Evolutionary conservation across 2,329 filamentous ascomycete genomes (phyloP).

Genomic region (Aspergillus ochraceoroseus): DNA sequence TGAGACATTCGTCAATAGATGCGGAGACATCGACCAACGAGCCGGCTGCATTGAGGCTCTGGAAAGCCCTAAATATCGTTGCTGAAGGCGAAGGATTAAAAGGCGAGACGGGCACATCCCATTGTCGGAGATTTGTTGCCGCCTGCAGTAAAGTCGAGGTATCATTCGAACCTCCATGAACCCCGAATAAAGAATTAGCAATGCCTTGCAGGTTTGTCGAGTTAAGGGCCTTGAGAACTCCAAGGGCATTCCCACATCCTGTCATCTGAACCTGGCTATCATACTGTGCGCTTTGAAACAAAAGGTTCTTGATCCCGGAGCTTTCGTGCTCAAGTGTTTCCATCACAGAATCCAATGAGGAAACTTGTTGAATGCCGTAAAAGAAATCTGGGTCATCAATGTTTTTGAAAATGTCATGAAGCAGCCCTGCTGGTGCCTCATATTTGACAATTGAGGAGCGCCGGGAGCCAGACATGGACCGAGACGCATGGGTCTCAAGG

Average conservation of each 20-base stretch:
- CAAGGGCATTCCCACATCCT: slow-evolving; percentile 58
- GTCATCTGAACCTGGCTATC: slow-evolving; percentile 70
- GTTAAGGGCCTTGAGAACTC: slow-evolving; percentile 71
- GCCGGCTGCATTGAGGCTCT: slow-evolving; percentile 66
- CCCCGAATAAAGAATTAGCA: slow-evolving; percentile 71
- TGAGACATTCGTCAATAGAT: slow-evolving; percentile 58
- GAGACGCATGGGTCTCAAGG: slow-evolving; percentile 65
- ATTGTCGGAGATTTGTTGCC: slow-evolving; percentile 78
- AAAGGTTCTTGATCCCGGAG: slow-evolving; percentile 77
- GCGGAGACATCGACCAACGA: slow-evolving; percentile 52
- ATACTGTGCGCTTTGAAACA: slow-evolving; percentile 85
- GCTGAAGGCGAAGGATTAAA: slow-evolving; percentile 59
- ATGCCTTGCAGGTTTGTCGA: slow-evolving; percentile 79
- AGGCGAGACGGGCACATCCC: slow-evolving; percentile 76
- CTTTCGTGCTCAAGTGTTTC: slow-evolving; percentile 83
- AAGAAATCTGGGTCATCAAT: slow-evolving; percentile 96
- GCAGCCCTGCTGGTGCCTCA: slow-evolving; percentile 59
- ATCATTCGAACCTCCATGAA: slow-evolving; percentile 51
- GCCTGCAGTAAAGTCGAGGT: slow-evolving; percentile 59
- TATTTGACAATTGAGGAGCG: slow-evolving; percentile 58
- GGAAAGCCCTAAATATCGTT: slow-evolving; percentile 73
- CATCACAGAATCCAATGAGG: slow-evolving; percentile 71
- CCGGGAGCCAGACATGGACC: slow-evolving; percentile 55
- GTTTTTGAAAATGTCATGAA: slow-evolving; percentile 80
- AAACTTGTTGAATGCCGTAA: slow-evolving; percentile 78